Conservation (phyloP, 345 rosid genomes). For the Aethionema arabicum region DNA sequence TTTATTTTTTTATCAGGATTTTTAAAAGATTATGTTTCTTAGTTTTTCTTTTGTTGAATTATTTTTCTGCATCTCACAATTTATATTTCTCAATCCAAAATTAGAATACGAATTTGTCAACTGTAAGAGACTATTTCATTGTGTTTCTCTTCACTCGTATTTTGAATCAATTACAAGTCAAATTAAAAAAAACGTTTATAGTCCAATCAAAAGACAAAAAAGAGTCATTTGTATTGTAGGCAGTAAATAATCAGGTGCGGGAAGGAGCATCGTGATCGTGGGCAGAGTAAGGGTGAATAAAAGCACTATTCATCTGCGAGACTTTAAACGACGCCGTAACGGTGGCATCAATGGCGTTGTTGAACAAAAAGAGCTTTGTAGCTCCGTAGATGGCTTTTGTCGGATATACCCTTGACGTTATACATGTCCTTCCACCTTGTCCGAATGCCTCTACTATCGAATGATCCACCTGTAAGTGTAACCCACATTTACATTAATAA, state of each 20-base stretch:
- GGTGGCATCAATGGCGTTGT: conserved; percentile 56
- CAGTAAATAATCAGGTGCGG: conserved; percentile 15
- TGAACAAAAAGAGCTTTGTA: conserved; percentile 68
- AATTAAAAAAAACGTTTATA: too few species aligned
- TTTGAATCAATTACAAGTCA: too few species aligned
- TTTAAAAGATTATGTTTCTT: too few species aligned
- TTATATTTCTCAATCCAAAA: too few species aligned
- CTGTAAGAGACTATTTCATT: too few species aligned
- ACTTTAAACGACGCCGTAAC: conserved; percentile 55
- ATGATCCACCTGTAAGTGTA: conserved; percentile 69
- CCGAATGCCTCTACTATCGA: conserved; percentile 76
- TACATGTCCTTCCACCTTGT: conserved; percentile 73
- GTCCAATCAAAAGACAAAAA: neutral
- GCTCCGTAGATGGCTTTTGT: conserved; percentile 71
- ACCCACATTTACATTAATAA: neutral
- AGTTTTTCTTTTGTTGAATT: too few species aligned
- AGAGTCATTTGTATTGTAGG: neutral
- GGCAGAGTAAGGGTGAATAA: conserved; percentile 47
- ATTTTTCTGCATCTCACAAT: too few species aligned
- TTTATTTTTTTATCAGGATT: too few species aligned
- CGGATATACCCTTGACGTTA: conserved; percentile 71
- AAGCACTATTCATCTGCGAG: conserved; percentile 76
- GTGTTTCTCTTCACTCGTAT: too few species aligned
- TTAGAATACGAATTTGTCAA: too few species aligned
- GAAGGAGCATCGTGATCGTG: conserved; percentile 21